Conservation (phyloP, 306 rosid species). For the Heteromeles arbutifolia region DNA sequence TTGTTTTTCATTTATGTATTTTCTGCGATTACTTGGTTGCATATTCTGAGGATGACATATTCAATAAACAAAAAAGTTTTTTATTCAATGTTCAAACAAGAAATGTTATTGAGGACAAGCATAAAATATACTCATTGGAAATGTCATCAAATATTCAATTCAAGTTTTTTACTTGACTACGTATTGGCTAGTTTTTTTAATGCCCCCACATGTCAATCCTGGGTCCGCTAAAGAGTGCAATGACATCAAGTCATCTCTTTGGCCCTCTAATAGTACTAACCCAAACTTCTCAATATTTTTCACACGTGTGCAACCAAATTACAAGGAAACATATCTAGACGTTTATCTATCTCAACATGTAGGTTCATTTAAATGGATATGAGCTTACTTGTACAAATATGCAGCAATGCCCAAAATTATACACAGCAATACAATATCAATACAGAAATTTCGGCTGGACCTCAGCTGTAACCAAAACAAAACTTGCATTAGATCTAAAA, state of each 20-base stretch:
- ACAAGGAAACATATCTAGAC: too few relatives aligned
- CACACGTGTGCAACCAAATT: not conserved
- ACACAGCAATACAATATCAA: slow-evolving; percentile 81
- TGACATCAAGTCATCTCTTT: not conserved
- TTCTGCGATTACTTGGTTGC: too few relatives aligned
- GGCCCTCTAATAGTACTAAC: not conserved
- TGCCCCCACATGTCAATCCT: too few relatives aligned
- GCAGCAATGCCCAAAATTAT: slow-evolving; percentile 97
- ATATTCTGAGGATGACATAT: too few relatives aligned
- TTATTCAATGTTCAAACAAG: too few relatives aligned
- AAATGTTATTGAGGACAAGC: too few relatives aligned
- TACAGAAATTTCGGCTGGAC: slow-evolving; percentile 96
- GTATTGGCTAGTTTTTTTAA: too few relatives aligned
- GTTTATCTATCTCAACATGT: not conserved
- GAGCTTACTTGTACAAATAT: slow-evolving; percentile 88
- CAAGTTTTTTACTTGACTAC: too few relatives aligned
- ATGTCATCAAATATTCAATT: too few relatives aligned
- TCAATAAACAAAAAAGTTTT: too few relatives aligned
- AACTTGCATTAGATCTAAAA: slow-evolving; percentile 26
- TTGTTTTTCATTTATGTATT: too few relatives aligned
- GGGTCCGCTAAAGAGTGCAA: not conserved
- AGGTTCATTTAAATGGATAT: not conserved
- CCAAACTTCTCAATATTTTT: not conserved
- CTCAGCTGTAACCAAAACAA: slow-evolving; percentile 60
- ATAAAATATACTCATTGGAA: too few relatives aligned